phyloP scores from a whole-genome alignment of 106 monocot species.

The Apostasia shenzhenica region DNA sequence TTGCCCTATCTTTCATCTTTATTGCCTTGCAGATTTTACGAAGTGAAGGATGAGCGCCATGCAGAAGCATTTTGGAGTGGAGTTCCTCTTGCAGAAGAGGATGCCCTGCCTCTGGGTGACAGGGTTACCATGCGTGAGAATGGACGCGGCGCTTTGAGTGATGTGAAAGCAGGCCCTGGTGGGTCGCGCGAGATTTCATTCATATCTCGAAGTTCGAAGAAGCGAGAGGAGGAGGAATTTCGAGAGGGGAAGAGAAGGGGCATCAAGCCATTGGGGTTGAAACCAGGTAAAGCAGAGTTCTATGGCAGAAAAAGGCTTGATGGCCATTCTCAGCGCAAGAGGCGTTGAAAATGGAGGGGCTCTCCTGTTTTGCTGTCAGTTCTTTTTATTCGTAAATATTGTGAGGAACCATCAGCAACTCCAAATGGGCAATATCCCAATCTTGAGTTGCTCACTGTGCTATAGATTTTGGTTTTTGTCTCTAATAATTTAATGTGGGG shows the following conservation, averaged over 20 bases:
- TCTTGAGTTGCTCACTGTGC: too few species aligned
- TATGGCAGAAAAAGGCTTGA: slow-evolving; percentile 24
- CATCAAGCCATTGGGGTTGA: slow-evolving; percentile 62
- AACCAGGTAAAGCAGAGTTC: slow-evolving; percentile 47
- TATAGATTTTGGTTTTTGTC: too few species aligned
- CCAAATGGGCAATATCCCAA: too few species aligned
- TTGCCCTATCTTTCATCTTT: too few species aligned
- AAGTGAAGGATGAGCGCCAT: slow-evolving; percentile 94
- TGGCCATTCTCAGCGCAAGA: slow-evolving; percentile 3
- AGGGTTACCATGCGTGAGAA: slow-evolving; percentile 37
- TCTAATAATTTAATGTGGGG: too few species aligned
- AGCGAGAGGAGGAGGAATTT: slow-evolving; percentile 17
- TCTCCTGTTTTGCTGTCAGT: too few species aligned
- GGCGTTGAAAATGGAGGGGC: background rate
- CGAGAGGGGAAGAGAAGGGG: slow-evolving; percentile 49
- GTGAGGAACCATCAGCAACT: too few species aligned
- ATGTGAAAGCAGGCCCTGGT: slow-evolving; percentile 65
- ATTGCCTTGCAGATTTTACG: slow-evolving; percentile 54
- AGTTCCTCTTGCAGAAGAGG: slow-evolving; percentile 65
- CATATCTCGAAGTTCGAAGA: slow-evolving; percentile 38
- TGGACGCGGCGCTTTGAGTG: background rate
- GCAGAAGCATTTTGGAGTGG: slow-evolving; percentile 75
- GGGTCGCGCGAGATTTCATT: slow-evolving; percentile 89
- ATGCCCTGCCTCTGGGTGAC: slow-evolving; percentile 68
- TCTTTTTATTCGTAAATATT: too few species aligned